Conservation (phyloP, 2,329 filamentous ascomycete genomes). For the Botrytis squamosa region DNA sequence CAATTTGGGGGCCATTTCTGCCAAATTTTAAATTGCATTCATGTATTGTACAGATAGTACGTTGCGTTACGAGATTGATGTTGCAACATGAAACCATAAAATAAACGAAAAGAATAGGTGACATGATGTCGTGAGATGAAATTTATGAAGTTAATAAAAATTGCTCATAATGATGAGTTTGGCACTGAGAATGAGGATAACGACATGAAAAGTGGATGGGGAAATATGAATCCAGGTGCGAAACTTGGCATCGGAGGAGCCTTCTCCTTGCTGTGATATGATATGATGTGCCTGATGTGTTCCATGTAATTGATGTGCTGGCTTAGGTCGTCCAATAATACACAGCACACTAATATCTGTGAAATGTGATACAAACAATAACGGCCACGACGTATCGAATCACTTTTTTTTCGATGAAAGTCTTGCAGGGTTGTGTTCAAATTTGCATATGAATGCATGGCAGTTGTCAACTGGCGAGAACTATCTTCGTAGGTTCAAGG, state of each 20-base stretch:
- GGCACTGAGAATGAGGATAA: not conserved
- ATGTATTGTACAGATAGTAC: not conserved
- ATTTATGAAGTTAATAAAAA: not conserved
- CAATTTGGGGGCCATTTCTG: not conserved
- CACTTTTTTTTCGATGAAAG: not conserved
- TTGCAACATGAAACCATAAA: not conserved
- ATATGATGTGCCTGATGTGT: conserved; percentile 2
- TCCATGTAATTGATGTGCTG: conserved; percentile 11
- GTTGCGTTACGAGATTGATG: not conserved
- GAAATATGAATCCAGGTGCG: not conserved
- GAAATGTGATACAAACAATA: conserved; percentile 2
- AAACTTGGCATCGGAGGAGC: not conserved
- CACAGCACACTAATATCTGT: not conserved
- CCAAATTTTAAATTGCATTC: not conserved
- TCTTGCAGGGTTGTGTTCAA: not conserved
- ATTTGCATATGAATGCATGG: conserved; percentile 5
- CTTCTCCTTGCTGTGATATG: not conserved
- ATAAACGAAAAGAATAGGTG: not conserved
- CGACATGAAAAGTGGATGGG: not conserved
- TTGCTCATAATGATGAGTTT: not conserved
- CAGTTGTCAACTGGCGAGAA: not conserved
- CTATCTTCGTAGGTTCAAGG: not conserved
- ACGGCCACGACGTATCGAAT: not conserved
- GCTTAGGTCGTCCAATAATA: conserved; percentile 15
- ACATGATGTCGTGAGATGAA: conserved; percentile 5